Conservation (phyloP, 306 rosid genomes). For the Oxytropis ochrocephala region DNA sequence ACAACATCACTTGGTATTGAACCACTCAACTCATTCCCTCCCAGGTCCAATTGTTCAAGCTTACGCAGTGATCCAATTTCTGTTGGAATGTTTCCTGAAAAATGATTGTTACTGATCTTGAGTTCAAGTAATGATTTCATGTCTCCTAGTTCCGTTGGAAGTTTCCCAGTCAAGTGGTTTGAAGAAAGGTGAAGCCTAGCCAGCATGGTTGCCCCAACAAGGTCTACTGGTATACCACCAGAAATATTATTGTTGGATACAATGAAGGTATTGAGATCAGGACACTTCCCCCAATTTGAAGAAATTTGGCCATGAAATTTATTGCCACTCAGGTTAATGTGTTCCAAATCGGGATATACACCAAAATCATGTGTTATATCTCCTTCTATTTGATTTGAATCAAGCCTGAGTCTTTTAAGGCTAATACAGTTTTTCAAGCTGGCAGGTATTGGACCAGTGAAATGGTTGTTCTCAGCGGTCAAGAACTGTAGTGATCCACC, state of each 20-base stretch:
- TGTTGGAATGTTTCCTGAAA: slow-evolving; percentile 16
- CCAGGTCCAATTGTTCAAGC: slow-evolving; percentile 18
- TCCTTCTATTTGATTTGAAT: slow-evolving; percentile 28
- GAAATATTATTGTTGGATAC: slow-evolving; percentile 25
- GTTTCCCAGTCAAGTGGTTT: slow-evolving; percentile 19
- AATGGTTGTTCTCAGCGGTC: background rate
- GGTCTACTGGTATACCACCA: slow-evolving; percentile 23
- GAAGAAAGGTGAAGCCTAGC: slow-evolving; percentile 27
- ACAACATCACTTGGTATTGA: slow-evolving; percentile 12
- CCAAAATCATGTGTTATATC: slow-evolving; percentile 33
- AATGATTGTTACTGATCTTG: background rate
- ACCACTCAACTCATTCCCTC: slow-evolving; percentile 21
- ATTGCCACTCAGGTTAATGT: slow-evolving; percentile 29
- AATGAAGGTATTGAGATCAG: background rate
- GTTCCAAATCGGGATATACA: slow-evolving; percentile 18
- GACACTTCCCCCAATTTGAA: slow-evolving; percentile 25
- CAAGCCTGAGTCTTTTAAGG: slow-evolving; percentile 21
- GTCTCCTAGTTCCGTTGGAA: slow-evolving; percentile 34
- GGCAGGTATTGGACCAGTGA: slow-evolving; percentile 22
- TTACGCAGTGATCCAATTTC: slow-evolving; percentile 3
- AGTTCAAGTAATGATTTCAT: background rate
- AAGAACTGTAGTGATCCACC: background rate
- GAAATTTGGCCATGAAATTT: slow-evolving; percentile 27
- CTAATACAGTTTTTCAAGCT: slow-evolving; percentile 25
- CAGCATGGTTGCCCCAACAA: slow-evolving; percentile 6